Base-by-base conservation (phyloP, 2,329 filamentous ascomycete genomes). In the Pezicula radicicola region DNA sequence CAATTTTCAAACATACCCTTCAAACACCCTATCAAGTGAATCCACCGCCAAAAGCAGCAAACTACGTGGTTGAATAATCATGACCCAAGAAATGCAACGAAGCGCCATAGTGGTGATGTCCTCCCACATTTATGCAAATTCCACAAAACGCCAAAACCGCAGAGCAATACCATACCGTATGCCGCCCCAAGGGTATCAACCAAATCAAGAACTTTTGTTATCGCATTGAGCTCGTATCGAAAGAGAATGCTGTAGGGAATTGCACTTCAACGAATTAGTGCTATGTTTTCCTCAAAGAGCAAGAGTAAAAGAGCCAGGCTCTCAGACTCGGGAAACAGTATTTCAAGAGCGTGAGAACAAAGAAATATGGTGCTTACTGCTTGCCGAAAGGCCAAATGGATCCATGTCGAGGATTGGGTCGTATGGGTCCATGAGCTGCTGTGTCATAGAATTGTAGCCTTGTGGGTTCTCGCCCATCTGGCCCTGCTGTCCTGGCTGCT, bases 371-470 rank as follows among this genome's bases (percentile, higher is more conserved):
- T 25, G 25, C 25, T 25, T 25, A 25, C 25, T 96, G 72, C 90
- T 96, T 35, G 92, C 92, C 53, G 89, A 93, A 48, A 97, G 77
- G 12, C 92, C 92, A 64, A 97, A 97, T 1, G 93, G 93, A 70
- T 97, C 92, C 70, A 91, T 90, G 67, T 97, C 92, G 46, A 96
- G 76, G 72, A 91, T 89, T 16, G 91, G 88, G 64, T 97, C 92
- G 66, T 90, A 96, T 13, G 83, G 78, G 59, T 87, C 83, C 63
- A 88, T 80, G 36, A 84, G 74, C 49, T 75, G 42, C 51, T 58
- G 70, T 45, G 65, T 65, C 61, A 72, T 68, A 16, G 67, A 66
- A 30, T 59, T 61, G 52, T 69, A 73, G 19, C 66, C 70, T 50
- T 75, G 72, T 49, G 72, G 58, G 18, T 70, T 71, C 18, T 68